These are phyloP conservation scores for Hibiscus tridactylites DNA, from an alignment of 345 rosid genomes.

Conservation along the genomic window DNA sequence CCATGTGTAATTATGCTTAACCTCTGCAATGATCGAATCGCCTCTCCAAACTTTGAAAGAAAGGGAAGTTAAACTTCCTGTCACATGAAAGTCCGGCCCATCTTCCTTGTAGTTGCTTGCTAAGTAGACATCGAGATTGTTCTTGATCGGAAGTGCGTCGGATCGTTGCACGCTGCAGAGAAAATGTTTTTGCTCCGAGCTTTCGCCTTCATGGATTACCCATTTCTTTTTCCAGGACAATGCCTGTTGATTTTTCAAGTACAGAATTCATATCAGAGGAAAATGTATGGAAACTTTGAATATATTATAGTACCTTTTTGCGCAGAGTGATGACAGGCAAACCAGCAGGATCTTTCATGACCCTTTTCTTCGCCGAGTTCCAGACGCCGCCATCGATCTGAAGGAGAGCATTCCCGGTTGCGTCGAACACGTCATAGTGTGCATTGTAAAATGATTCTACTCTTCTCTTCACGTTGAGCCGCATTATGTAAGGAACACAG, in stretches of 20 bases:
- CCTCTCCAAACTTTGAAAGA: constrained; percentile 53
- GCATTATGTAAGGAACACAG: constrained; percentile 56
- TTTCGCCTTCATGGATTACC: constrained; percentile 55
- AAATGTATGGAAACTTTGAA: background rate
- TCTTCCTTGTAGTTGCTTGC: constrained; percentile 19
- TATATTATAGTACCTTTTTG: constrained; percentile 33
- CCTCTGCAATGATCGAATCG: constrained; percentile 55
- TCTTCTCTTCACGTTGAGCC: constrained; percentile 47
- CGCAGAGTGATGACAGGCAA: constrained; percentile 53
- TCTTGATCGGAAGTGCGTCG: constrained; percentile 47
- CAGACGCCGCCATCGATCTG: constrained; percentile 57
- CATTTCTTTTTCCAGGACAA: constrained; percentile 35
- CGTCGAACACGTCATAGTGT: constrained; percentile 44
- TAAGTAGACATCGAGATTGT: constrained; percentile 46
- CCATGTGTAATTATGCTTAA: constrained; percentile 48
- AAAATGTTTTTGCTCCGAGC: constrained; percentile 18
- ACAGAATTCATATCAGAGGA: too few species aligned
- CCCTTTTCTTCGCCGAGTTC: constrained; percentile 40
- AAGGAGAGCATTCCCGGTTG: constrained; percentile 51
- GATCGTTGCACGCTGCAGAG: constrained; percentile 43
- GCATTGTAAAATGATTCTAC: constrained; percentile 34
- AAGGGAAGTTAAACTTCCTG: constrained; percentile 40
- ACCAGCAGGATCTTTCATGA: constrained; percentile 59
- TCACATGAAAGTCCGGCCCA: constrained; percentile 40
- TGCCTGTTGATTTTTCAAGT: constrained; percentile 18